Evolutionary conservation across 2,329 filamentous ascomycete genomes (phyloP), one percentile per base, ranked within the genome.

Genomic region (Beauveria asiatica): DNA sequence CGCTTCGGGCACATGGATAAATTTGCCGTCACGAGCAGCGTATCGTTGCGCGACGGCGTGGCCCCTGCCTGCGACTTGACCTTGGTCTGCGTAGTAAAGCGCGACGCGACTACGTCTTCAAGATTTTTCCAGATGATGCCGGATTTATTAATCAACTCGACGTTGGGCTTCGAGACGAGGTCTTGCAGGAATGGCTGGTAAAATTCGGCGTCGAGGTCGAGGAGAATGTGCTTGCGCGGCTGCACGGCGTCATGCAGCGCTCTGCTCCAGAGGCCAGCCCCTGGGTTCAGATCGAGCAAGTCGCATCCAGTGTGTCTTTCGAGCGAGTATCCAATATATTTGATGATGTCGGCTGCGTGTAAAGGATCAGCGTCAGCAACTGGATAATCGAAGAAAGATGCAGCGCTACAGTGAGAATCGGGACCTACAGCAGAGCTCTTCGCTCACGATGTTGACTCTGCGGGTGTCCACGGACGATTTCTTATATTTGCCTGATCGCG

Each of bases 201-300:
- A 3, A 80, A 67, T 0, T 77, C 73, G 2, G 74, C 71, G 39
- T 89, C 82, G 3, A 86, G 85, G 68, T 97, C 92, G 73, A 97
- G 80, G 46, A 99, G 78, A 49, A 97, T 76, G 75, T 99, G 94
- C 5, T 83, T 86, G 61, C 91, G 85, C 5, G 93, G 93, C 67
- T 90, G 76, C 8, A 99, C 78, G 50, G 82, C 75, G 0, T 90
- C 79, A 69, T 96, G 85, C 1, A 97, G 77, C 67, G 87, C 89
- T 30, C 78, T 77, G 39, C 92, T 96, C 84, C 88, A 94, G 2
- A 96, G 58, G 9, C 92, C 90, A 1, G 76, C 76, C 16, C 92
- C 92, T 0, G 93, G 93, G 70, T 92, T 90, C 60, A 96, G 77
- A 69, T 97, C 93, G 67, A 99, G 77, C 49, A 97, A 81, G 67